A percentile compares a stretch with the other conserved stretches of the same genome.
phyloP scores from a whole-genome alignment of 1,284 basidiomycete species.

The Takashimella koratensis region DNA sequence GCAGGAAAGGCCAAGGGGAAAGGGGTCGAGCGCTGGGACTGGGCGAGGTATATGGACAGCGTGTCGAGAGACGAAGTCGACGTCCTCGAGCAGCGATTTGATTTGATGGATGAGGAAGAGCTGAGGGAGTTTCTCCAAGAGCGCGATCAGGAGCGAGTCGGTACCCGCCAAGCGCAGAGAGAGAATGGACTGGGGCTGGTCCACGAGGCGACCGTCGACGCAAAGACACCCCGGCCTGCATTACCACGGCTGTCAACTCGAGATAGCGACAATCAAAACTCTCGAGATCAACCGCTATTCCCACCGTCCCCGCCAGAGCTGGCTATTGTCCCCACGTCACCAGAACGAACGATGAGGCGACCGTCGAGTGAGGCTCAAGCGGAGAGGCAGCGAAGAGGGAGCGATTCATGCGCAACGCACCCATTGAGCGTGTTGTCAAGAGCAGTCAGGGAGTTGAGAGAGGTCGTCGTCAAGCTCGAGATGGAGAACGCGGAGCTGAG shows the following conservation, averaged over 20 bases:
- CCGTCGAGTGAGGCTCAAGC: background rate
- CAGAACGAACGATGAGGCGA: background rate
- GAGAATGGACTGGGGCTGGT: background rate
- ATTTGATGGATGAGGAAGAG: constrained; percentile 37
- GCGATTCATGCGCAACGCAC: constrained; percentile 20
- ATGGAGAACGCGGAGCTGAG: constrained; percentile 33
- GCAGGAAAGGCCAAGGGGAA: background rate
- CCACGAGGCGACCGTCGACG: background rate
- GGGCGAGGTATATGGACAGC: constrained; percentile 21
- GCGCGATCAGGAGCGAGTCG: background rate
- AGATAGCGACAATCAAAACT: background rate
- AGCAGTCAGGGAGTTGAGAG: constrained; percentile 37
- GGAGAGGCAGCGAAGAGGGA: background rate
- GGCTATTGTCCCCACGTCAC: background rate
- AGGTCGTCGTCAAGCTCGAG: constrained; percentile 27
- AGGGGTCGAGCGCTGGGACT: constrained; percentile 5
- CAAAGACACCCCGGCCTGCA: background rate
- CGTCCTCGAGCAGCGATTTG: constrained; percentile 35
- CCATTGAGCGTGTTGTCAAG: constrained; percentile 34
- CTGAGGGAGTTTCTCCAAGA: constrained; percentile 18
- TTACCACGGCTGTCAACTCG: background rate
- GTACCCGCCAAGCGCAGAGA: background rate
- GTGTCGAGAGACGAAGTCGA: constrained; percentile 31
- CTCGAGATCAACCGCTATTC: constrained; percentile 25
- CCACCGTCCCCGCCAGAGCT: constrained; percentile 38